These are phyloP conservation scores for Cryptococcus maquisensis DNA, from an alignment of 1,284 basidiomycete genomes.

Conservation along the genomic window DNA sequence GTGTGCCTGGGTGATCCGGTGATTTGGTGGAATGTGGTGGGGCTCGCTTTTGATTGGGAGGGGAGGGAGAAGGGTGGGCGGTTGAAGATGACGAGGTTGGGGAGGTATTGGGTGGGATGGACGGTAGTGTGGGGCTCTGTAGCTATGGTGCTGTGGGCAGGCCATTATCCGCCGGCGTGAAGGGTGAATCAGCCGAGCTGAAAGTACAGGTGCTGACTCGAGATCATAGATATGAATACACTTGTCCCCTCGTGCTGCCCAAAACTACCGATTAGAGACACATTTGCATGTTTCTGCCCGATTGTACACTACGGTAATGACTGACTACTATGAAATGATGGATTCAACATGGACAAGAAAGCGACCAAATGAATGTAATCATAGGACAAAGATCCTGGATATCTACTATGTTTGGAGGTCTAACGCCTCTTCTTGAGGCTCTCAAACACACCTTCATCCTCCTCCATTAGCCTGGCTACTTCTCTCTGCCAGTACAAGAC, in stretches of 20 bases:
- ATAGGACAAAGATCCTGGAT: not conserved
- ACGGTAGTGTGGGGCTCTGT: conserved; percentile 68
- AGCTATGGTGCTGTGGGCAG: conserved; percentile 73
- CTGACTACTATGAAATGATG: not conserved
- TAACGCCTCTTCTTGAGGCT: not conserved
- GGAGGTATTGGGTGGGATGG: conserved; percentile 56
- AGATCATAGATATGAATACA: not conserved
- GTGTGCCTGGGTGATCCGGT: conserved; percentile 73
- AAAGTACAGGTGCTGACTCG: not conserved
- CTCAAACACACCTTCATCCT: not conserved
- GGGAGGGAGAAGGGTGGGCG: conserved; percentile 44
- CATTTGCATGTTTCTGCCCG: no score
- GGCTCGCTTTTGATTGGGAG: conserved; percentile 52
- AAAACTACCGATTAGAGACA: no score
- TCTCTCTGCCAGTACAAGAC: conserved; percentile 40
- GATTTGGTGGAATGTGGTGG: conserved; percentile 77
- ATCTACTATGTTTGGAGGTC: not conserved
- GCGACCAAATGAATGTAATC: not conserved
- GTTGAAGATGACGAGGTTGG: conserved; percentile 2
- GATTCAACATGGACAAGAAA: not conserved
- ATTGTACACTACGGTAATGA: not conserved
- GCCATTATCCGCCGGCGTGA: conserved; percentile 84
- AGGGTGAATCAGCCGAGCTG: not conserved
- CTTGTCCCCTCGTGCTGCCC: not conserved
- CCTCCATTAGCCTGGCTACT: conserved; percentile 25